A percentile compares a stretch with the other conserved stretches of the same genome.
Evolutionary conservation across 2,329 filamentous ascomycete species (phyloP).

Genomic region (Daldinia sp.): DNA sequence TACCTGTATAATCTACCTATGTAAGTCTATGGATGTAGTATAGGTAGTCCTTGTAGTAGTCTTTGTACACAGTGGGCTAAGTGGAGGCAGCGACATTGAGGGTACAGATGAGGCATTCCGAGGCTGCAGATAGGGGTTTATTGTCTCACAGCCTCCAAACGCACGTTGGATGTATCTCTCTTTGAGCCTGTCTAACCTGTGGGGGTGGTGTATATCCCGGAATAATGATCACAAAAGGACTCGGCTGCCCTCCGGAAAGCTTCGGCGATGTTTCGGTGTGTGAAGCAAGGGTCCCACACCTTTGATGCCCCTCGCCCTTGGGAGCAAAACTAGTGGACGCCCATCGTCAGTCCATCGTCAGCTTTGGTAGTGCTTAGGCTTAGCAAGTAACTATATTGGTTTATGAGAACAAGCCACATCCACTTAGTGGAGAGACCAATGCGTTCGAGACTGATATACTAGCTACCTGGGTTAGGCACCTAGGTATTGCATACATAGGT

Average conservation of each 20-base stretch:
- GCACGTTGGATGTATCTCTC: slow-evolving; percentile 12
- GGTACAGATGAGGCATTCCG: slow-evolving; percentile 18
- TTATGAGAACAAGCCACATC: slow-evolving; percentile 1
- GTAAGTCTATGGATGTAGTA: too few relatives aligned
- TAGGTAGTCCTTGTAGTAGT: background rate
- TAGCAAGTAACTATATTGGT: background rate
- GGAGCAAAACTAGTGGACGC: slow-evolving; percentile 22
- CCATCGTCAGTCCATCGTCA: slow-evolving; percentile 19
- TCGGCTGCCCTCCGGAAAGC: slow-evolving; percentile 35
- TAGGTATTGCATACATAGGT: background rate
- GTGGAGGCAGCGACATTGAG: slow-evolving; percentile 12
- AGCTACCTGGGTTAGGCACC: background rate
- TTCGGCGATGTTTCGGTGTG: slow-evolving; percentile 40
- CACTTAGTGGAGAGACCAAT: slow-evolving; percentile 3
- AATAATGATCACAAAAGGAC: slow-evolving; percentile 25
- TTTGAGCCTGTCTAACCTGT: slow-evolving; percentile 10
- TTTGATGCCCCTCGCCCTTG: slow-evolving; percentile 28
- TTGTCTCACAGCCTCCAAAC: slow-evolving; percentile 13
- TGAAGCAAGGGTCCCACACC: slow-evolving; percentile 28
- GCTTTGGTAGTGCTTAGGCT: background rate
- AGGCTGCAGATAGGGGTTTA: slow-evolving; percentile 13
- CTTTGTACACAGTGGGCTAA: slow-evolving; percentile 12
- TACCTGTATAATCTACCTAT: background rate
- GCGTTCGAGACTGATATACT: background rate
- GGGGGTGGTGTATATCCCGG: slow-evolving; percentile 28